A percentile compares a stretch with the other conserved stretches of the same genome.
Conservation (phyloP, 768 basidiomycete species). For the Mycena albidolilacea region DNA sequence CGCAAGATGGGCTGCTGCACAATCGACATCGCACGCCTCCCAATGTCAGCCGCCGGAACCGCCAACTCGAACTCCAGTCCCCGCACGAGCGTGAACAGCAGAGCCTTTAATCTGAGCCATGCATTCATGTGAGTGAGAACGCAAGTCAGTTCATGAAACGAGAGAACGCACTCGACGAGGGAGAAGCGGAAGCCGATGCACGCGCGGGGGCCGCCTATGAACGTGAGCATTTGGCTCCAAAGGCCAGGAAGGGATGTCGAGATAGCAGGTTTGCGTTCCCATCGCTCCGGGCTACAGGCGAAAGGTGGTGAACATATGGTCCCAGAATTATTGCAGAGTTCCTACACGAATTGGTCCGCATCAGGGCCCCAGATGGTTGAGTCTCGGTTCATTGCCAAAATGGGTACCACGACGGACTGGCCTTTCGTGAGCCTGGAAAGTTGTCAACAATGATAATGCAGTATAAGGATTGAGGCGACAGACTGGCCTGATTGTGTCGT, state of each 20-base stretch:
- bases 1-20: too few species aligned
- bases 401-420: neutral
- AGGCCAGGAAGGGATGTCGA: slow-evolving; percentile 19
- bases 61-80: too few species aligned
- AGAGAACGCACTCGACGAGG: slow-evolving; percentile 17
- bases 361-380: slow-evolving; percentile 9
- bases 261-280: neutral
- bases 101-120: slow-evolving; percentile 7
- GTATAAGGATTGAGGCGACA: neutral
- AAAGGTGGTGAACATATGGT: neutral
- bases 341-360: slow-evolving; percentile 7
- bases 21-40: too few species aligned
- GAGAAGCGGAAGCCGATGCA: slow-evolving; percentile 25
- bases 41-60: too few species aligned
- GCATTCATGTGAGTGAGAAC: neutral
- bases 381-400: slow-evolving; percentile 8
- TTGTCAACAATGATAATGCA: neutral
- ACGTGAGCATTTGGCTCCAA: slow-evolving; percentile 26
- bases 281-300: slow-evolving; percentile 7
- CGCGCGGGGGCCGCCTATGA: slow-evolving; percentile 15
- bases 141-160: too few species aligned
- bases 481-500: slow-evolving; percentile 2
- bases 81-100: neutral
- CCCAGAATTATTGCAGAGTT: neutral
- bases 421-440: neutral